phyloP scores from a whole-genome alignment of 257 asterid species.

The Fraxinus cuspidata region DNA sequence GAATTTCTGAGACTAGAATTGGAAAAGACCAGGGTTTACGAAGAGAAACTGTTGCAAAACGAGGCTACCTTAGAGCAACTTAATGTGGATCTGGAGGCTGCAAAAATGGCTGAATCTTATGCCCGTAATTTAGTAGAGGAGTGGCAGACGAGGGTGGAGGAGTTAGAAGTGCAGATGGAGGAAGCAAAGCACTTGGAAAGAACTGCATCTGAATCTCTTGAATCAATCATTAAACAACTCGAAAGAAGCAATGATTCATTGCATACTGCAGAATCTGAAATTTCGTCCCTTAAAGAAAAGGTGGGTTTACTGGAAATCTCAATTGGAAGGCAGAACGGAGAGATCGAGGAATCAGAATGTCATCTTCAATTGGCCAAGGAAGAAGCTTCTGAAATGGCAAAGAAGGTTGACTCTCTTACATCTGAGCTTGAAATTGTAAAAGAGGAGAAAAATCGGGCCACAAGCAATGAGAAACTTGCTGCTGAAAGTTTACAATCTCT shows the following conservation, averaged over 20 bases:
- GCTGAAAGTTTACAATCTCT: slow-evolving; percentile 67
- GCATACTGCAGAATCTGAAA: slow-evolving; percentile 73
- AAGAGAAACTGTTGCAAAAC: slow-evolving; percentile 60
- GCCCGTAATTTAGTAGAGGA: slow-evolving; percentile 71
- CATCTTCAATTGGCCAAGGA: slow-evolving; percentile 56
- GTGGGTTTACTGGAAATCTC: slow-evolving; percentile 72
- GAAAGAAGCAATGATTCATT: slow-evolving; percentile 72
- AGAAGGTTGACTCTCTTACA: slow-evolving; percentile 61
- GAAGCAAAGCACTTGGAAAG: slow-evolving; percentile 82
- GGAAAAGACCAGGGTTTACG: slow-evolving; percentile 46
- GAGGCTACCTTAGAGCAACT: slow-evolving; percentile 76
- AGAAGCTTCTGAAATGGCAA: slow-evolving; percentile 62
- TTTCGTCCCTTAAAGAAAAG: slow-evolving; percentile 74
- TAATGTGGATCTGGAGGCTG: slow-evolving; percentile 85
- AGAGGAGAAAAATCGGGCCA: slow-evolving; percentile 66
- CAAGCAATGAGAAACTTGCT: slow-evolving; percentile 76
- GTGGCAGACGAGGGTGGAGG: slow-evolving; percentile 70
- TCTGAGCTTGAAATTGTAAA: slow-evolving; percentile 62
- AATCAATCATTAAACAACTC: slow-evolving; percentile 79
- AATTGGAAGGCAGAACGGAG: slow-evolving; percentile 58
- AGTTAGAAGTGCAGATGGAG: slow-evolving; percentile 56
- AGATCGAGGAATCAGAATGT: slow-evolving; percentile 67
- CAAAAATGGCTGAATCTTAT: slow-evolving; percentile 77
- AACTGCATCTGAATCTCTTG: slow-evolving; percentile 79
- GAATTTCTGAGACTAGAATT: slow-evolving; percentile 63